Evolutionary conservation across 257 asterid genomes (phyloP).

Genomic region (Cordia subcordata): DNA sequence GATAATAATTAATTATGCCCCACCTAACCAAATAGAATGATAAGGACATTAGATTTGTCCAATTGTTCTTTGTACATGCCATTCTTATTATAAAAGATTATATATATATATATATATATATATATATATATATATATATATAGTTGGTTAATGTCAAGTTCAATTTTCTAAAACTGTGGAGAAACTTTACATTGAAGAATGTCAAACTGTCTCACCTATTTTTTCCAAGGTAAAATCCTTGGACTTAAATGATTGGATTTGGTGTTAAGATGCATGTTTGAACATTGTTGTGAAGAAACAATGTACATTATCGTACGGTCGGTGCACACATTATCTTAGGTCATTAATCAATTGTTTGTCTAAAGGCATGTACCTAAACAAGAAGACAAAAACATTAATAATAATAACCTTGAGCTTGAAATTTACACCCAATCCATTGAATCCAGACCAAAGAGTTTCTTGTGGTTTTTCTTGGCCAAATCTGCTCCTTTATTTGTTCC

Average conservation of each 20-base stretch:
- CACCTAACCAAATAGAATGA: too few relatives aligned
- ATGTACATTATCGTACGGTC: constrained; percentile 44
- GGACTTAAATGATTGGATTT: neutral
- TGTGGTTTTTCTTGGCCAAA: neutral
- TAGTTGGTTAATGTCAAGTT: neutral
- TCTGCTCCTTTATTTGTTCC: neutral
- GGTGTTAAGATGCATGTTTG: neutral
- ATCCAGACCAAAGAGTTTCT: constrained; percentile 4
- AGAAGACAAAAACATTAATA: constrained; percentile 33
- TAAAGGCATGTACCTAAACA: constrained; percentile 37
- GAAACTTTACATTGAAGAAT: neutral
- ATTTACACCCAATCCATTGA: constrained; percentile 27
- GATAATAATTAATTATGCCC: too few relatives aligned
- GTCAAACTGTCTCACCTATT: neutral
- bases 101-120: too few relatives aligned
- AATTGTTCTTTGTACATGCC: too few relatives aligned
- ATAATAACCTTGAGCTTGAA: neutral
- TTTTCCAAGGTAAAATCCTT: constrained; percentile 1
- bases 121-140: too few relatives aligned
- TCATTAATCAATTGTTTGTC: neutral
- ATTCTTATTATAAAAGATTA: too few relatives aligned
- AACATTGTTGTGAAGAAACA: constrained; percentile 1
- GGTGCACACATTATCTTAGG: constrained; percentile 18
- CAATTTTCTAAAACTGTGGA: neutral
- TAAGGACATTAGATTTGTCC: too few relatives aligned